These are phyloP conservation scores for Otatea glauca DNA, from an alignment of 176 grass and related monocot genomes.

Conservation along the genomic window DNA sequence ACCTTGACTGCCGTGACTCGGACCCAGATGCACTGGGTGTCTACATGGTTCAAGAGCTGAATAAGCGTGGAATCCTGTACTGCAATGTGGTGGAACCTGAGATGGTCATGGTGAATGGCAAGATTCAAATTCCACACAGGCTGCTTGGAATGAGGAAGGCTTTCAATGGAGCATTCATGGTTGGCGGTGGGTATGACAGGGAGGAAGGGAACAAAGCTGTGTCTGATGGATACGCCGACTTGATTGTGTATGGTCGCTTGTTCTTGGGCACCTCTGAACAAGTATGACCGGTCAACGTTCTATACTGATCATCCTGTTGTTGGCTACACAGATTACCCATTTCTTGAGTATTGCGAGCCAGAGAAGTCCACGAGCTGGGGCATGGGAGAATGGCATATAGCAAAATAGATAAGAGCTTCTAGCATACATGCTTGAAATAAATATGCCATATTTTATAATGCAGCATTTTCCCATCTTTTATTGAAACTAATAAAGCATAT, in stretches of 20 bases:
- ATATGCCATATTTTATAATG: too few relatives aligned
- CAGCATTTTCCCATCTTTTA: too few relatives aligned
- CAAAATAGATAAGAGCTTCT: background rate
- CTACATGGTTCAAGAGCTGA: conserved; percentile 57
- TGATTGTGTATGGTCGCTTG: conserved; percentile 53
- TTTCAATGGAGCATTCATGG: conserved; percentile 55
- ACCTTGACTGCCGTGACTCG: conserved; percentile 39
- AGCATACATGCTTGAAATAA: too few relatives aligned
- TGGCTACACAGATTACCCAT: conserved; percentile 61
- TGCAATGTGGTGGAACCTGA: conserved; percentile 56
- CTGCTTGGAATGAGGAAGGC: conserved; percentile 55
- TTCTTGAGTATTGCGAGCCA: conserved; percentile 39
- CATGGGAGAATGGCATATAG: background rate
- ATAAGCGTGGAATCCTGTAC: conserved; percentile 48
- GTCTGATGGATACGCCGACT: conserved; percentile 48
- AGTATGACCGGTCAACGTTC: conserved; percentile 59
- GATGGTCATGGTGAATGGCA: conserved; percentile 35
- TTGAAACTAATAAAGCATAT: too few relatives aligned
- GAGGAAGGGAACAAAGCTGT: conserved; percentile 57
- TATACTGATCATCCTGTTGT: conserved; percentile 52
- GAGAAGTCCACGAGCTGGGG: background rate
- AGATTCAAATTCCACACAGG: conserved; percentile 36
- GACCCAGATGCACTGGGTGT: conserved; percentile 55
- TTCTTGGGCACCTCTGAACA: conserved; percentile 62
- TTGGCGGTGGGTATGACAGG: conserved; percentile 56